Evolutionary conservation across 129 eudicot genomes (phyloP), one percentile per base, ranked within the genome.

Genomic region (Centaurea solstitialis): DNA sequence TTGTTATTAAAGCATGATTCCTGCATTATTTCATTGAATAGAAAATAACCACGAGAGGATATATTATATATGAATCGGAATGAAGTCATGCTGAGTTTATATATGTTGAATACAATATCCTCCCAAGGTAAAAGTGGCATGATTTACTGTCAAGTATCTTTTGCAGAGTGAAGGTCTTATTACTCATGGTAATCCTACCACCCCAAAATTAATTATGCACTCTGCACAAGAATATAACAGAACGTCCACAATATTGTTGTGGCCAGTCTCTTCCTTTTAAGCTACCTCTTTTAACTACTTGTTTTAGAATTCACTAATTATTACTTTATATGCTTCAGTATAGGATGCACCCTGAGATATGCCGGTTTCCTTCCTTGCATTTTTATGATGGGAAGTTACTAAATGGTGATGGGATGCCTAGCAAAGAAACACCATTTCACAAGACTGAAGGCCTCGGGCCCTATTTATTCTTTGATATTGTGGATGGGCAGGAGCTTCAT

Each of bases 281-380:
- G 64, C 64, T 53, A 53, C 21, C 64, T 53, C 20, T 8, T 53
- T 53, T 4, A 70, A 7, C 41, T 59, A 73, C 33, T 3, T 41
- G 73, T 28, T 69, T 57, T 5, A 69, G 47, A 70, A n/a, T 26
- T 81, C 61, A 76, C 72, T 65, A 68, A 40, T 9, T 5, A 43
- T 53, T 68, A 12, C 20, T 68, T 73, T 68, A 74, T 57, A 61
- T 65, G 40, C 79, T 85, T 77, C 99, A 96, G 99, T 96, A 93
- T 78, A 90, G 97, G 85, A 96, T 96, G 99, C 98, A 96, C 81
- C 99, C 99, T 24, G 99, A 93, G 87, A 96, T 96, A 85, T 88
- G 93, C 64, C 92, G 85, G 20, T 96, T 96, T 86, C 99, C 99
- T 68, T 93, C 99, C 65, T 74, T 83, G 67, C 99, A 96, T 91